Evolutionary conservation across 2,329 filamentous ascomycete genomes (phyloP).

Genomic region (Ceratocystis cubensis): DNA sequence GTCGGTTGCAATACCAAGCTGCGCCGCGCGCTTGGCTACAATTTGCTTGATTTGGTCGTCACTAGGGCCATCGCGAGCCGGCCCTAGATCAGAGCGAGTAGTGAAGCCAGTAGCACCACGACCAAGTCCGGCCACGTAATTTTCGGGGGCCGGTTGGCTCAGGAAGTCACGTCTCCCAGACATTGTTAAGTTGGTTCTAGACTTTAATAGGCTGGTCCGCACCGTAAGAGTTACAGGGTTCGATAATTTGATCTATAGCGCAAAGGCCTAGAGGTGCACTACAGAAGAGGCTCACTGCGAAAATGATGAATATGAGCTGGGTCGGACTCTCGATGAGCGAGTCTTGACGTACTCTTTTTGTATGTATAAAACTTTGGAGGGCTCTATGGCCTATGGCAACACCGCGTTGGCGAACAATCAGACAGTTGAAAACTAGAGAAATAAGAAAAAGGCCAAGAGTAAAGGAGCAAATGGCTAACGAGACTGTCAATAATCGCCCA

Average conservation of each 20-base stretch:
- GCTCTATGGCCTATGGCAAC: not conserved
- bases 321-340: constrained; percentile 12
- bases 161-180: constrained; percentile 68
- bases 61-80: constrained; percentile 85
- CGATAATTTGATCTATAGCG: not conserved
- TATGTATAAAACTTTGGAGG: not conserved
- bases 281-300: constrained; percentile 15
- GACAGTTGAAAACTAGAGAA: not conserved
- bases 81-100: constrained; percentile 89
- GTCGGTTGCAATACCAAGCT: constrained; percentile 57
- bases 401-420: not conserved
- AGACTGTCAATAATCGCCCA: not conserved
- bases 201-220: not conserved
- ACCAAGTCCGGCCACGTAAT: constrained; percentile 90
- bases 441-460: not conserved
- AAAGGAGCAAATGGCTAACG: not conserved
- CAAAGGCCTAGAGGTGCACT: not conserved
- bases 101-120: constrained; percentile 97
- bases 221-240: too few relatives aligned
- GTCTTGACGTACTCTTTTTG: constrained; percentile 19
- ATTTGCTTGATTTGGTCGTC: constrained; percentile 98
- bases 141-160: constrained; percentile 71
- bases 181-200: constrained; percentile 30
- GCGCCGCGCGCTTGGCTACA: constrained; percentile 81
- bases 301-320: constrained; percentile 20